These are phyloP conservation scores for Hygrocybe punicea DNA, from an alignment of 768 basidiomycete species.

Conservation along the genomic window DNA sequence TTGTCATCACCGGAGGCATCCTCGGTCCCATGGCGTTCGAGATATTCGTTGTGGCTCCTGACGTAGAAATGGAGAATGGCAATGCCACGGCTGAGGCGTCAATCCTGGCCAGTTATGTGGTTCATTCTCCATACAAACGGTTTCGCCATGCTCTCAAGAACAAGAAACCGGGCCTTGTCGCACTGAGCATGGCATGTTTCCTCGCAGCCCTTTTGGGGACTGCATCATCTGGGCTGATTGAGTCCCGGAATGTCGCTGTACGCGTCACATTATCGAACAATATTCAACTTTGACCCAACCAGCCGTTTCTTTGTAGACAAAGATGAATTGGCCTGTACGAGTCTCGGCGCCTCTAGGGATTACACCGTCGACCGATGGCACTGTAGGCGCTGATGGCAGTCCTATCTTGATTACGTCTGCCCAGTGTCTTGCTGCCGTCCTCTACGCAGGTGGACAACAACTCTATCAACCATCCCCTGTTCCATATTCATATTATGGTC, in stretches of 20 bases:
- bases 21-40: not conserved
- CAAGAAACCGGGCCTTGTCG: not conserved
- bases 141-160: not conserved
- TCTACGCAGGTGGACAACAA: not conserved
- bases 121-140: not conserved
- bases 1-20: not conserved
- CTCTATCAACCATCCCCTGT: not conserved
- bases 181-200: not conserved
- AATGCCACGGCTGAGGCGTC: not conserved
- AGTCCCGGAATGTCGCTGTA: not conserved
- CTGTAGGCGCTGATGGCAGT: not conserved
- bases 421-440: not conserved
- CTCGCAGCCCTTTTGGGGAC: not conserved
- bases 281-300: not conserved
- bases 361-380: not conserved
- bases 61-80: not conserved
- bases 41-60: not conserved
- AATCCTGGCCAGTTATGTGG: not conserved
- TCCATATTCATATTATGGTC: not conserved
- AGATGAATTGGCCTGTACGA: not conserved
- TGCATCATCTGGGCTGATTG: not conserved
- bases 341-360: not conserved
- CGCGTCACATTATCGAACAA: not conserved
- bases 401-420: not conserved
- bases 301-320: not conserved